phyloP scores from a whole-genome alignment of 805 yeast genomes.

The Cyberlindnera veronae region DNA sequence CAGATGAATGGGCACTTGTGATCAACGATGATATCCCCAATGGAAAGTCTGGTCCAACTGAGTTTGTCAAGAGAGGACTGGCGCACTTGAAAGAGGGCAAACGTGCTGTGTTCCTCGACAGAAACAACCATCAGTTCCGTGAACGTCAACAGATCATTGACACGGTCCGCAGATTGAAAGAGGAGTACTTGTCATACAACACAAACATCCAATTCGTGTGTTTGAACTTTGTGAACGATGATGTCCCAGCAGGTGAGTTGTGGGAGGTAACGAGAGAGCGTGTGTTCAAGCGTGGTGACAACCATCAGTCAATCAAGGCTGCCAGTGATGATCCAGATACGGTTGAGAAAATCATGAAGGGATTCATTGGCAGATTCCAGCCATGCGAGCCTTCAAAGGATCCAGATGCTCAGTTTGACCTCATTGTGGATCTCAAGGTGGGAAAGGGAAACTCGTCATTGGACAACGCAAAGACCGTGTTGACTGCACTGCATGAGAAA shows the following conservation, averaged over 20 bases:
- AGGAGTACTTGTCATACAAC: slow-evolving; percentile 39
- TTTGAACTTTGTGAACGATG: slow-evolving; percentile 55
- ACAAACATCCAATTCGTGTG: slow-evolving; percentile 58
- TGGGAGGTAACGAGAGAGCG: slow-evolving; percentile 56
- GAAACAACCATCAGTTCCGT: slow-evolving; percentile 71
- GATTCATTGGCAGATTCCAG: slow-evolving; percentile 70
- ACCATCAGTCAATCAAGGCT: slow-evolving; percentile 78
- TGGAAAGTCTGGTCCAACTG: slow-evolving; percentile 41
- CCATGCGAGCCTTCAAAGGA: slow-evolving; percentile 40
- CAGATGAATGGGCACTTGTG: slow-evolving; percentile 60
- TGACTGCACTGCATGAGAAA: slow-evolving; percentile 34
- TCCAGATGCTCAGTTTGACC: slow-evolving; percentile 71
- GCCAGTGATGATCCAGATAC: slow-evolving; percentile 41
- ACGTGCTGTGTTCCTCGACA: slow-evolving; percentile 66
- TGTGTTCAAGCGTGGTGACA: slow-evolving; percentile 71
- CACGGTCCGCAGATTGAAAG: slow-evolving; percentile 43
- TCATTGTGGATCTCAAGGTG: slow-evolving; percentile 55
- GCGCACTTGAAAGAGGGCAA: slow-evolving; percentile 33
- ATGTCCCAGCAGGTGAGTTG: slow-evolving; percentile 33
- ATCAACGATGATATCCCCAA: slow-evolving; percentile 76
- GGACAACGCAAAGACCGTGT: slow-evolving; percentile 43
- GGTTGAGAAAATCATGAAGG: slow-evolving; percentile 63
- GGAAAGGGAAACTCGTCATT: slow-evolving; percentile 41
- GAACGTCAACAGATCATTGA: slow-evolving; percentile 69
- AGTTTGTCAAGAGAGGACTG: slow-evolving; percentile 46